Base-by-base conservation (phyloP, 257 asterid genomes). In the Capsicum pubescens region DNA sequence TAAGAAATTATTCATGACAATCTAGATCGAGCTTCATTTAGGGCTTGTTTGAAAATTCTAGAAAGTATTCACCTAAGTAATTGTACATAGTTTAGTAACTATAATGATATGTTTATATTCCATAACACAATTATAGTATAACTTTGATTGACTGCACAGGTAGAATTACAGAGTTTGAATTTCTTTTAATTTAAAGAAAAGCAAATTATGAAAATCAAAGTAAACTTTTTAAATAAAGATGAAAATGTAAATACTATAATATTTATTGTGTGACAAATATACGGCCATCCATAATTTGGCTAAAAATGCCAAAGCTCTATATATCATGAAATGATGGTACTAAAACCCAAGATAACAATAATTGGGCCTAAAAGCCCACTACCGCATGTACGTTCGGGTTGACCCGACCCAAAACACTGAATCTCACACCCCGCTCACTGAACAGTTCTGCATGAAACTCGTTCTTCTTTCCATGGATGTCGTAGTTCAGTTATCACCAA, bases 401-500 rank as follows among this genome's bases (percentile, higher is more conserved):
- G 56, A 16, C 84, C 26, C 58, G 78, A 68, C 52, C 46, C 4
- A 2, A 17, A 36, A 1, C 39, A 5, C 12, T 63, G 67, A 14
- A 48, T 26, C 36, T 52, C 42, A 2, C 46, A 39, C 54, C 9
- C 32, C 32, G 2, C 2, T 26, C 82, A 17, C 2, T 67, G 17
- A 63, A 52, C 59, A 21, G 42, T 60, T 58, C 9, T 67, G 71
- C 84, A 85, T 52, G 79, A 84, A 81, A 86, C 90, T 79, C 89
- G 90, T 82, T 82, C 90, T 36, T 68, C 60, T 21, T 60, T 60
- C 86, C 90, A 64, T 50, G 77, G 83, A 86, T 32, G 16, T 79
- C 85, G 87, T 81, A 13, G 13, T 78, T 88, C 88, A 52, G 90
- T 84, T 88, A 67, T 69, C 17, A 44, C 19, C 61, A 32, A 13